These are phyloP conservation scores for Cordyceps cateniannulata DNA, from an alignment of 2,329 filamentous ascomycete species.

Conservation along the genomic window DNA sequence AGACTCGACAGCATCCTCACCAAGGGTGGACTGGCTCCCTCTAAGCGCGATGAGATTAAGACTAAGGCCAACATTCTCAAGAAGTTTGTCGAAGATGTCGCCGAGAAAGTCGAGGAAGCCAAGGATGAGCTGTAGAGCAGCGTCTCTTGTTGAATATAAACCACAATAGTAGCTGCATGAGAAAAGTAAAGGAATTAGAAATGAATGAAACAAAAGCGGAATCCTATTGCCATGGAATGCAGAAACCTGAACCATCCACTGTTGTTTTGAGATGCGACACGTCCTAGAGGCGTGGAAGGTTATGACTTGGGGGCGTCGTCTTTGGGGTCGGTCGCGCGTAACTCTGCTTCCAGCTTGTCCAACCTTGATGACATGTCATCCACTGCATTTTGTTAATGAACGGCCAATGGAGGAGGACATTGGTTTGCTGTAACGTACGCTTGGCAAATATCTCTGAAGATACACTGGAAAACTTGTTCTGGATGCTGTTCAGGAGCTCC, in stretches of 20 bases:
- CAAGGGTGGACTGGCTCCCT: conserved; percentile 77
- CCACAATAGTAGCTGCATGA: conserved; percentile 7
- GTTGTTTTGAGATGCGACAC: neutral
- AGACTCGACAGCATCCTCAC: conserved; percentile 72
- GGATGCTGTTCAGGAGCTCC: conserved; percentile 76
- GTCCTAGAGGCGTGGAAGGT: neutral
- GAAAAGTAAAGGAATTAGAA: neutral
- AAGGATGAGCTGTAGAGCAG: conserved; percentile 65
- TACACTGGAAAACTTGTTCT: conserved; percentile 77
- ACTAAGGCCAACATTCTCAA: conserved; percentile 82
- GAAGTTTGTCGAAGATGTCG: conserved; percentile 61
- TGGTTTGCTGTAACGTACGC: conserved; percentile 48
- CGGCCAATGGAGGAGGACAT: neutral
- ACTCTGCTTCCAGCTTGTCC: conserved; percentile 72
- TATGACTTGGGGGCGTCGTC: conserved; percentile 32
- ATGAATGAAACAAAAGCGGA: neutral
- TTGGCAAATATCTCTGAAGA: conserved; percentile 85
- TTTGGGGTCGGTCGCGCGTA: conserved; percentile 51
- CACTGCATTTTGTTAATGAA: conserved; percentile 48
- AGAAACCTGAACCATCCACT: neutral
- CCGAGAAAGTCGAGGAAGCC: conserved; percentile 38
- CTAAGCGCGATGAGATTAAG: conserved; percentile 84
- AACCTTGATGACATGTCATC: conserved; percentile 87
- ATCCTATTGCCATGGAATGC: neutral
- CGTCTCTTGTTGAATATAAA: conserved; percentile 33